Percentiles rank a stretch among this genome's conserved stretches.
Evolutionary conservation across 805 yeast species (phyloP).

Genomic region (Metschnikowia koreensis): DNA sequence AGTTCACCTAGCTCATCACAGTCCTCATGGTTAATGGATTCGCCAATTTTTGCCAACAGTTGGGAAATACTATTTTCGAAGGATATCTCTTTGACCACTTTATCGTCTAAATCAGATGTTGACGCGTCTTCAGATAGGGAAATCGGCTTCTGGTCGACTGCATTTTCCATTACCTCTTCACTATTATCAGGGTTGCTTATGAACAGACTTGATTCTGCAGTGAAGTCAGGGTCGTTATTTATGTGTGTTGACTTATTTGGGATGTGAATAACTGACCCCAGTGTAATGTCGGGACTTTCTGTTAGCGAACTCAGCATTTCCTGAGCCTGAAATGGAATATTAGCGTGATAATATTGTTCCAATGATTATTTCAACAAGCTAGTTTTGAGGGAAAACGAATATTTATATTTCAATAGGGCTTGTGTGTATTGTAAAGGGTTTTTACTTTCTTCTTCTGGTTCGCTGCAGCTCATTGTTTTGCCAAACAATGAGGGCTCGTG

Average conservation of each 20-base stretch:
- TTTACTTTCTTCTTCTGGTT: background rate
- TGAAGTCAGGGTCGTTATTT: background rate
- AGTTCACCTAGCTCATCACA: background rate
- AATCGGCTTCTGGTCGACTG: background rate
- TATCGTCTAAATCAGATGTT: background rate
- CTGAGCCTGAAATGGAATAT: too few relatives aligned
- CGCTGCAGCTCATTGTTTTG: slow-evolving; percentile 1
- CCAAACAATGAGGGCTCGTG: slow-evolving; percentile 2
- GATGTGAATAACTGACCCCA: background rate
- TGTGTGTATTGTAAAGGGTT: background rate
- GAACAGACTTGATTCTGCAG: slow-evolving; percentile 21
- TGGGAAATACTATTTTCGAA: background rate
- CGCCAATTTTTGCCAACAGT: background rate
- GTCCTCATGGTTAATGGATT: background rate
- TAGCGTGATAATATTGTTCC: too few relatives aligned
- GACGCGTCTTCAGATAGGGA: slow-evolving; percentile 6
- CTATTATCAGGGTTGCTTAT: slow-evolving; percentile 14
- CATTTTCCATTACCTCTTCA: background rate
- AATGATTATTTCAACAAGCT: too few relatives aligned
- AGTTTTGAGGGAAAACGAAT: background rate
- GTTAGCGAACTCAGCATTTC: slow-evolving; percentile 4
- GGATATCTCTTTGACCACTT: background rate
- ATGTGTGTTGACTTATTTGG: background rate
- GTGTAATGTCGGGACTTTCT: background rate
- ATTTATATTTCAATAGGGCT: too few relatives aligned